phyloP scores from a whole-genome alignment of 1,284 basidiomycete genomes.

The Microbotryomycetes sp. region DNA sequence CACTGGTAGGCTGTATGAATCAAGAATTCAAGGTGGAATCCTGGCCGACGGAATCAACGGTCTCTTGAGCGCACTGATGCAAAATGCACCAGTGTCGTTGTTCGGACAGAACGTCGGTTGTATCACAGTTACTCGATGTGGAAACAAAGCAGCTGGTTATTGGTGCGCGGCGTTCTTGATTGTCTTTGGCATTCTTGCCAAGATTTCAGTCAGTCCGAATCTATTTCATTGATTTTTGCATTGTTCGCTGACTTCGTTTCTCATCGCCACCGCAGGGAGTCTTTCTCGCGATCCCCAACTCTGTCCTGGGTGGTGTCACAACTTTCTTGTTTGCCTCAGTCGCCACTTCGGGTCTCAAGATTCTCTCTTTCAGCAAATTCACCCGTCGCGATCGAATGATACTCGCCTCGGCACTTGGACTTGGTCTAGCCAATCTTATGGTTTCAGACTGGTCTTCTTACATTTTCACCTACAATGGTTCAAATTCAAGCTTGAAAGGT shows the following conservation, averaged over 20 bases:
- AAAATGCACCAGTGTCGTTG: constrained; percentile 65
- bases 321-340: constrained; percentile 44
- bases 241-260: neutral
- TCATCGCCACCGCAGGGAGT: constrained; percentile 8
- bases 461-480: constrained; percentile 45
- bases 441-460: constrained; percentile 38
- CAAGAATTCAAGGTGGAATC: constrained; percentile 75
- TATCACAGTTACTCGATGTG: constrained; percentile 69
- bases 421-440: constrained; percentile 62
- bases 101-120: constrained; percentile 77
- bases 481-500: constrained; percentile 62
- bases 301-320: constrained; percentile 68
- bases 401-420: constrained; percentile 51
- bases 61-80: constrained; percentile 63
- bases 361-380: constrained; percentile 60
- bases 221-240: constrained; percentile 58
- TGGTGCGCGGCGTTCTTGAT: constrained; percentile 14
- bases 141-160: constrained; percentile 60
- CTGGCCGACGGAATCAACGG: constrained; percentile 62
- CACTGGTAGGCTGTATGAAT: constrained; percentile 53
- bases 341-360: constrained; percentile 58
- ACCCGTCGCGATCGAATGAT: constrained; percentile 71
- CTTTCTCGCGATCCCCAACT: constrained; percentile 55
- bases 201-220: constrained; percentile 58
- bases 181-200: constrained; percentile 51